Conservation (phyloP, 352 stramenopile genomes). For the Phytophthora vignae region DNA sequence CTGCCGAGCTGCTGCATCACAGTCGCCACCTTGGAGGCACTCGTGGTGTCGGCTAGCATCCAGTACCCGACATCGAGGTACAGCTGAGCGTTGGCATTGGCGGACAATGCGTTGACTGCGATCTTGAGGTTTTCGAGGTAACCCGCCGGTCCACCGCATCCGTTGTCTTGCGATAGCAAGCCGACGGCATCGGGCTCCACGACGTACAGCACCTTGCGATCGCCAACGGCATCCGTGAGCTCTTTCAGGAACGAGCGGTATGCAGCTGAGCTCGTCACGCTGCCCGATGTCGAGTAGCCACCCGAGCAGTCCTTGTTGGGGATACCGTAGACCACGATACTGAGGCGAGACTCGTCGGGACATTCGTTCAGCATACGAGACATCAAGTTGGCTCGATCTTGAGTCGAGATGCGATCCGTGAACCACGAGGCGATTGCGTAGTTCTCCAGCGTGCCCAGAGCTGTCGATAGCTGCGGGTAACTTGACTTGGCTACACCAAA, state of each 20-base stretch:
- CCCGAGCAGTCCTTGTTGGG: conserved; percentile 78
- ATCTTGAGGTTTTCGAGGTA: conserved; percentile 65
- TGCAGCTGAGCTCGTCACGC: conserved; percentile 43
- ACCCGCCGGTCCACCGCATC: conserved; percentile 47
- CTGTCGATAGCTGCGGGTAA: conserved; percentile 54
- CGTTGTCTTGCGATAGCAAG: conserved; percentile 43
- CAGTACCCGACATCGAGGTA: conserved; percentile 79
- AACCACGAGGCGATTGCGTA: conserved; percentile 73
- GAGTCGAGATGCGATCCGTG: conserved; percentile 49
- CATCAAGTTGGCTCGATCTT: conserved; percentile 38
- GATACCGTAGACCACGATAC: conserved; percentile 73
- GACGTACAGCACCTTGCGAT: conserved; percentile 70
- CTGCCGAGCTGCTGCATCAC: conserved; percentile 48
- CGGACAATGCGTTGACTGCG: conserved; percentile 51
- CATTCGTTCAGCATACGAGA: conserved; percentile 48
- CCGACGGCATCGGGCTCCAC: conserved; percentile 73
- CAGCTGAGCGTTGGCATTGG: conserved; percentile 71
- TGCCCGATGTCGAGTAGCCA: conserved; percentile 47
- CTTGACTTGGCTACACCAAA: conserved; percentile 50
- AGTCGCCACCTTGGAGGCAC: conserved; percentile 31
- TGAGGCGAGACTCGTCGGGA: conserved; percentile 47
- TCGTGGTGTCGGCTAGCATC: conserved; percentile 44
- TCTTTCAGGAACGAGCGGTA: conserved; percentile 59
- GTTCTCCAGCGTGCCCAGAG: conserved; percentile 56
- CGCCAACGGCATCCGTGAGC: conserved; percentile 49